A percentile compares a stretch with the other conserved stretches of the same genome.
These are phyloP conservation scores for Colletotrichum lini DNA, from an alignment of 2,329 filamentous ascomycete species.

Conservation along the genomic window DNA sequence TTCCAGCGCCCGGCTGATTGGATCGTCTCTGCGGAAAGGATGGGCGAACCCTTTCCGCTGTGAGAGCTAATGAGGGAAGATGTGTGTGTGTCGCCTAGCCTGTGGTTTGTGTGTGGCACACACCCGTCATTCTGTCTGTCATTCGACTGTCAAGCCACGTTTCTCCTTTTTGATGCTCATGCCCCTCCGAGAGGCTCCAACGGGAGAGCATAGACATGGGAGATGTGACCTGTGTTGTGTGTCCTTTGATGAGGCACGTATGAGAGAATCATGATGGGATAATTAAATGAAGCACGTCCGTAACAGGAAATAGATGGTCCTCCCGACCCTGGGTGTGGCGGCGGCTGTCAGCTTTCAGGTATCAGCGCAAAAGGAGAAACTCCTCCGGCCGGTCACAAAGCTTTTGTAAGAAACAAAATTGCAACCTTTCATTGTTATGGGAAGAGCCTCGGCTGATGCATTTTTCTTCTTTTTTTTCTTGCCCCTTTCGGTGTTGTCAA, in stretches of 20 bases:
- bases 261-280: background rate
- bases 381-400: background rate
- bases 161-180: background rate
- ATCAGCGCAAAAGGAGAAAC: background rate
- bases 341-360: background rate
- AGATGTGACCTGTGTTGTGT: background rate
- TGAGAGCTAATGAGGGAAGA: background rate
- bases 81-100: background rate
- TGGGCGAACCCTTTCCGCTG: background rate
- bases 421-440: background rate
- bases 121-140: background rate
- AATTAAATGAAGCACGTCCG: too few relatives aligned
- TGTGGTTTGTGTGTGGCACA: background rate
- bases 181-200: background rate
- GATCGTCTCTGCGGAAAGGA: constrained; percentile 17
- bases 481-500: too few relatives aligned
- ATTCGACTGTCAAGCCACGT: background rate
- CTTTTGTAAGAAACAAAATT: background rate
- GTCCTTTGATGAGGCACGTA: background rate
- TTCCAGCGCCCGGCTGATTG: constrained; percentile 15
- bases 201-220: background rate
- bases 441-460: too few relatives aligned
- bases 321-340: too few relatives aligned
- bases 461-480: too few relatives aligned
- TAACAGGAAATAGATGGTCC: too few relatives aligned